phyloP scores from a whole-genome alignment of 2,329 filamentous ascomycete genomes.

The Neofusicoccum laricinum region DNA sequence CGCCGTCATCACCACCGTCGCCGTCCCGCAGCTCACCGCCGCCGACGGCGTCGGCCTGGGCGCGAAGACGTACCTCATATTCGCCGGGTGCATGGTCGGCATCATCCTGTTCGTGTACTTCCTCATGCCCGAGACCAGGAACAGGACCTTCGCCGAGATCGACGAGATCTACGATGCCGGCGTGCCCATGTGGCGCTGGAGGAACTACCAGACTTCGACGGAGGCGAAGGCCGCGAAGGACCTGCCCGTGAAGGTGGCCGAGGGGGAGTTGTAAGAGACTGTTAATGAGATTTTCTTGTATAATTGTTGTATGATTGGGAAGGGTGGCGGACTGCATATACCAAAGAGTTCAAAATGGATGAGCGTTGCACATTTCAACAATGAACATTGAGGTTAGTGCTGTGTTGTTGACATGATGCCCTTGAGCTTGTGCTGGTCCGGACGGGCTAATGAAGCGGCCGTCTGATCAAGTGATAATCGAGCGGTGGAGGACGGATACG shows the following conservation, averaged over 20 bases:
- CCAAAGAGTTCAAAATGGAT: no score
- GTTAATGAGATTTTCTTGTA: no score
- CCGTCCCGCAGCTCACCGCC: not conserved
- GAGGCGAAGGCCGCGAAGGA: conserved; percentile 5
- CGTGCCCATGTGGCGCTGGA: conserved; percentile 7
- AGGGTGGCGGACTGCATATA: no score
- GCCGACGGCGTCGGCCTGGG: not conserved
- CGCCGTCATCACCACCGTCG: conserved; percentile 12
- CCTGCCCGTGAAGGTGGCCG: not conserved
- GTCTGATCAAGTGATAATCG: no score
- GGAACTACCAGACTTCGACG: not conserved
- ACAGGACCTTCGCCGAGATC: conserved; percentile 45
- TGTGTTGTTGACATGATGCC: no score
- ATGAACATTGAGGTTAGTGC: no score
- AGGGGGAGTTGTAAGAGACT: conserved; percentile 1
- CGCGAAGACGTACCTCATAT: conserved; percentile 37
- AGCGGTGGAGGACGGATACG: no score
- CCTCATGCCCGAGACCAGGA: conserved; percentile 43
- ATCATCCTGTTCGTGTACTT: conserved; percentile 47
- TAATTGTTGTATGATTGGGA: no score
- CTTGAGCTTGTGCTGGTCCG: no score
- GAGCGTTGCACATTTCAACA: no score
- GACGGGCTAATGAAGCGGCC: no score
- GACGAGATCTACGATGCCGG: conserved; percentile 42
- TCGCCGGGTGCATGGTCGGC: conserved; percentile 47